phyloP scores from a whole-genome alignment of 192 early-diverging fungal genomes.

The Backusella luteola region DNA sequence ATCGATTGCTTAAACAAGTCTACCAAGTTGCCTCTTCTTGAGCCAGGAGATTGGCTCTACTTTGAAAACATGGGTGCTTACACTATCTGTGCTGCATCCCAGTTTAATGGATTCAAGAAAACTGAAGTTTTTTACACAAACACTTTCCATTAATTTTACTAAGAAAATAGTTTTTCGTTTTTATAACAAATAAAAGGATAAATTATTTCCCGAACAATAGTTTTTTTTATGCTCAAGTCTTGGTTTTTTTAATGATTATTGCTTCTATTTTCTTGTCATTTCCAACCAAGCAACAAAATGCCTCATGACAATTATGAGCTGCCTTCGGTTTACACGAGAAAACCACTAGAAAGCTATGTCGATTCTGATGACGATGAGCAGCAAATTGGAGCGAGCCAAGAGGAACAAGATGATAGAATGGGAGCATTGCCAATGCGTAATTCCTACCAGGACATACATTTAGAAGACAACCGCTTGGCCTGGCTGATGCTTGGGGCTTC shows the following conservation, averaged over 20 bases:
- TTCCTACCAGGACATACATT: slow-evolving; percentile 1
- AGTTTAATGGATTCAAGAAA: slow-evolving; percentile 88
- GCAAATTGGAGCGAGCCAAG: neutral
- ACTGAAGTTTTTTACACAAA: slow-evolving; percentile 87
- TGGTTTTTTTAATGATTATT: neutral
- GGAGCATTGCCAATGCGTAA: neutral
- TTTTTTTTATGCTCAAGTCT: neutral
- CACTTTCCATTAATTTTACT: slow-evolving; percentile 37
- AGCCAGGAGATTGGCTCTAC: slow-evolving; percentile 94
- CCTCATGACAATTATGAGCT: slow-evolving; percentile 18
- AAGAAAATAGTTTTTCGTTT: neutral
- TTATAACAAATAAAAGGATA: neutral
- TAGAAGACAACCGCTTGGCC: slow-evolving; percentile 11
- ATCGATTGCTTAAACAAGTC: slow-evolving; percentile 87
- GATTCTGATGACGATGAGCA: neutral
- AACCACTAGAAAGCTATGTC: neutral
- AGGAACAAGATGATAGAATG: neutral
- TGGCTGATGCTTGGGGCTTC: slow-evolving; percentile 24
- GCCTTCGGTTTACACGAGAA: slow-evolving; percentile 5
- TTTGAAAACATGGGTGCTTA: slow-evolving; percentile 98
- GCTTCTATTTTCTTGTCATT: neutral
- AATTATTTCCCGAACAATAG: neutral
- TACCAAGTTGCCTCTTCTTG: slow-evolving; percentile 72
- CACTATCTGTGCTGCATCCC: slow-evolving; percentile 84
- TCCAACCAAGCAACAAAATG: neutral